Evolutionary conservation across 352 stramenopile species (phyloP).

Genomic region (Peronospora belbahrii): DNA sequence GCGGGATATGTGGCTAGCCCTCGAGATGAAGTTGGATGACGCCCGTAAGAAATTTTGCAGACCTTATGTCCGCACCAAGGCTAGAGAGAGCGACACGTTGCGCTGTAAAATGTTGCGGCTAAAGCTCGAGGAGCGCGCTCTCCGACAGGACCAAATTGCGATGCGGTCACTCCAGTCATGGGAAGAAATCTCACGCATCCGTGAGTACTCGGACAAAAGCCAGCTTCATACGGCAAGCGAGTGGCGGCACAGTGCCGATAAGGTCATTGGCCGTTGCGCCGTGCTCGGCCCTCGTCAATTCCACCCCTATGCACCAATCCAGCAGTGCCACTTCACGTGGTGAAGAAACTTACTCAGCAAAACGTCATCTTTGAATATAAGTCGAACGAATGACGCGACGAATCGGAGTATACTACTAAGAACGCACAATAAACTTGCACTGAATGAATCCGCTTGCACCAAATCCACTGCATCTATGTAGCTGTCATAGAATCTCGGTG

Average conservation of each 20-base stretch:
- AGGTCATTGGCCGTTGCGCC: constrained; percentile 21
- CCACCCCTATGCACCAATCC: constrained; percentile 24
- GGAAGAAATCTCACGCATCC: constrained; percentile 27
- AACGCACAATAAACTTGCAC: too few species aligned
- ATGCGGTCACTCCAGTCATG: constrained; percentile 18
- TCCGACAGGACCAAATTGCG: constrained; percentile 19
- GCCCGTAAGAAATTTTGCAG: constrained; percentile 10
- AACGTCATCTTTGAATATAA: background rate
- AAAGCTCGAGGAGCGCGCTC: constrained; percentile 20
- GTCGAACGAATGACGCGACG: background rate
- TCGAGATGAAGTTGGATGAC: constrained; percentile 25
- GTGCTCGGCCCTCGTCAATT: constrained; percentile 11
- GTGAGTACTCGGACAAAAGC: constrained; percentile 33
- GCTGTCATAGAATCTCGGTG: background rate
- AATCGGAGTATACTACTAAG: background rate
- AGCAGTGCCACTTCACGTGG: constrained; percentile 26
- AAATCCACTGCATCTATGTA: background rate
- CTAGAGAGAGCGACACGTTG: background rate
- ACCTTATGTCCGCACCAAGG: constrained; percentile 9
- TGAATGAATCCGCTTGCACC: background rate
- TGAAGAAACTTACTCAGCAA: constrained; percentile 6
- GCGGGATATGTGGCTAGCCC: constrained; percentile 22
- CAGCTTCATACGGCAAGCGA: constrained; percentile 24
- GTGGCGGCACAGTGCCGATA: constrained; percentile 31
- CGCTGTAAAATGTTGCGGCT: constrained; percentile 14